Base-by-base conservation (phyloP, 164 flowering plant genomes). In the Chimonanthus praecox region DNA sequence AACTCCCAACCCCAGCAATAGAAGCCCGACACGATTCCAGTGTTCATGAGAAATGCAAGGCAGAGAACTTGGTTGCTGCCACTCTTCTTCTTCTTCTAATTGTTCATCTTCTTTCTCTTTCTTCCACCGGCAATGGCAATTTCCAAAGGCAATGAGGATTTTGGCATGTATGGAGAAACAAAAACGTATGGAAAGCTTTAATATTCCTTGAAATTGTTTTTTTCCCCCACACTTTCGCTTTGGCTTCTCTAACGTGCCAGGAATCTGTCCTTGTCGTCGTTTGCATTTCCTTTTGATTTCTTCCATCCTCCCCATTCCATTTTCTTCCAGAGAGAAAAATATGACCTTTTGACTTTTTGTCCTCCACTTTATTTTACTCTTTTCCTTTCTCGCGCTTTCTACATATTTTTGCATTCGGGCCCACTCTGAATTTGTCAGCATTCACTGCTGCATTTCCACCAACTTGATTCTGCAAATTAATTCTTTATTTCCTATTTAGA, bases 1-100 rank as follows among this genome's bases (percentile, higher is more conserved):
- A 88, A 88, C 84, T 85, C 87, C 91, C 92, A 88, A 76, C 84
- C 85, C 92, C 91, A 89, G 72, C 93, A 89, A 80, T 88, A 88
- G 86, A 90, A 90, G 43, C 91, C 95, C 88, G 84, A 80, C 78
- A 90, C 91, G 89, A 84, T 82, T 78, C 86, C 94, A 80, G 79
- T 75, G 85, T 88, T 89, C 90, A 88, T 88, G 87, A 87, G 89
- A 84, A 79, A 64, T 77, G 88, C 85, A 82, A 83, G 85, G 49
- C 69, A 43, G 69, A 60, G 65, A 71, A 61, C 33, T 21, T 46
- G 47, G 7, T 44, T 47, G 13, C 65, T 54, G 18, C 61, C 48
- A 13, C 69, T 51, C 63, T 50, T 72, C 49, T 51, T 72, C 58
- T 13, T 20, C 11, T n/a, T 11, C 49, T 66, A 66, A 66, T 11